A percentile compares a stretch with the other conserved stretches of the same genome.
Conservation (phyloP, 2,329 filamentous ascomycete genomes). For the Ciborinia camelliae region DNA sequence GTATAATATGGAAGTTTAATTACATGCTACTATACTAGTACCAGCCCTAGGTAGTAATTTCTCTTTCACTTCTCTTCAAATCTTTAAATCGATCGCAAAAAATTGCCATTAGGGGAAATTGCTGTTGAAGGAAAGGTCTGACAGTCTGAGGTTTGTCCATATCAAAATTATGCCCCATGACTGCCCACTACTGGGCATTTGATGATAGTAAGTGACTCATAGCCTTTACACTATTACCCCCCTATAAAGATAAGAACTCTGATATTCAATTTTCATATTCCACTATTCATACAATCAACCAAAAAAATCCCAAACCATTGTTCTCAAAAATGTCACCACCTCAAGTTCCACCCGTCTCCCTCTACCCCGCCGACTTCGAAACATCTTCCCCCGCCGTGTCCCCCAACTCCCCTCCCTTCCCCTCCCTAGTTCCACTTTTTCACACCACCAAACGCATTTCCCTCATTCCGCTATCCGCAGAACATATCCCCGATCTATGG, state of each 20-base stretch:
- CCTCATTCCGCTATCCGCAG: constrained; percentile 24
- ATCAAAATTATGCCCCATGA: not conserved
- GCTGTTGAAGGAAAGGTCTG: not conserved
- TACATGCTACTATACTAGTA: not conserved
- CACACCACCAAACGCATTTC: constrained; percentile 22
- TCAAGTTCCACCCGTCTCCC: not conserved
- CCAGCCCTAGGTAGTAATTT: no score
- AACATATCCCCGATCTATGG: constrained; percentile 29
- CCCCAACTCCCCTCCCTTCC: constrained; percentile 1
- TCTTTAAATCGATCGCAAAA: not conserved
- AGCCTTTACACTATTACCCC: not conserved
- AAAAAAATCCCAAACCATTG: not conserved
- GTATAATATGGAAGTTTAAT: constrained; percentile 18
- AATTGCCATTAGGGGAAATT: not conserved
- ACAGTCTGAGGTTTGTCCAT: not conserved
- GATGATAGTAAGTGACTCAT: not conserved
- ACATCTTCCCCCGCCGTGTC: not conserved
- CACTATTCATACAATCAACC: not conserved
- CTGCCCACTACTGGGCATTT: no score
- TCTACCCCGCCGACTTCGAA: constrained; percentile 10
- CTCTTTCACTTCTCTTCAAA: not conserved
- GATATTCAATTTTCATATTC: not conserved
- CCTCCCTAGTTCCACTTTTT: constrained; percentile 12
- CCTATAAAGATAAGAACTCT: not conserved
- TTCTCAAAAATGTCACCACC: not conserved